phyloP scores from a whole-genome alignment of 139 green algal genomes.

The Tetradesmus lagerheimii region DNA sequence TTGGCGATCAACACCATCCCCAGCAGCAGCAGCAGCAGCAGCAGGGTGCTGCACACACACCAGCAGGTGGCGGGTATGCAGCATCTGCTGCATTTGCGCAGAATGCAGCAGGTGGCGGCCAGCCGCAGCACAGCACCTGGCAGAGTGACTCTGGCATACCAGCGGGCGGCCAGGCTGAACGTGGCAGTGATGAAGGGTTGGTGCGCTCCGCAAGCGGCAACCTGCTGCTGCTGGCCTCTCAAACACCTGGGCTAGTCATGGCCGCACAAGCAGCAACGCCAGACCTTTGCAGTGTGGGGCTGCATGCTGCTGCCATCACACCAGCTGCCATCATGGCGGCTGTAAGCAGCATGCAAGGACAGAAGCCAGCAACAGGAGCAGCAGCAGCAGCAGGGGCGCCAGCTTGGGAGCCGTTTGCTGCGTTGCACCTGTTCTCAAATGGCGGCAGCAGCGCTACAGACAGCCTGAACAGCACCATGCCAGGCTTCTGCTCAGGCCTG shows the following conservation, averaged over 20 bases:
- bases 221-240: neutral
- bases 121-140: neutral
- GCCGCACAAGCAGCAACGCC: no score
- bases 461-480: neutral
- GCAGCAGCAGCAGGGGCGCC: neutral
- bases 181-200: neutral
- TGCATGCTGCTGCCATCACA: no score
- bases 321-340: no score
- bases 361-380: no score
- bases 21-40: neutral
- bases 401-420: neutral
- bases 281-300: no score
- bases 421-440: neutral
- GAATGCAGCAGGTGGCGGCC: neutral
- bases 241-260: neutral
- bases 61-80: neutral
- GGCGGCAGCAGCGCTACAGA: neutral
- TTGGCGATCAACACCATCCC: neutral
- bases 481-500: neutral
- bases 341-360: no score
- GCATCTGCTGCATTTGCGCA: neutral
- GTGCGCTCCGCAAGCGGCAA: neutral
- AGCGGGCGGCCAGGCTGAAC: neutral
- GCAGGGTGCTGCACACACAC: neutral
- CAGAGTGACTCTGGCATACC: neutral